These are phyloP conservation scores for Ceratocystis albifundus DNA, from an alignment of 2,329 filamentous ascomycete species.

Conservation along the genomic window DNA sequence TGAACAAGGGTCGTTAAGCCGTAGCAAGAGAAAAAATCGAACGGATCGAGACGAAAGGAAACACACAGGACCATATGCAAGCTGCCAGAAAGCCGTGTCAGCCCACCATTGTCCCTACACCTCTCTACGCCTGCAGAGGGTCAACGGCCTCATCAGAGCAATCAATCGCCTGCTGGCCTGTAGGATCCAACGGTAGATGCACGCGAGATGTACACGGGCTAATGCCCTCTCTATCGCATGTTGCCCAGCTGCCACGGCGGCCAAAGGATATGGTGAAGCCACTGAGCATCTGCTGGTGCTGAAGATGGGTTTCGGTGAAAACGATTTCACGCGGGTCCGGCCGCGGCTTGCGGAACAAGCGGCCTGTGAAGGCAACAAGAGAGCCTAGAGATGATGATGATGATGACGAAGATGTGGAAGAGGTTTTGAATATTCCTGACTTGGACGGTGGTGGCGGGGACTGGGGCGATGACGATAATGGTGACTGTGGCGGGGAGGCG, in stretches of 20 bases:
- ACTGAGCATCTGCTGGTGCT: slow-evolving; percentile 38
- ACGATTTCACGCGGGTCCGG: slow-evolving; percentile 37
- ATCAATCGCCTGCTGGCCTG: not conserved
- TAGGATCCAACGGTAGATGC: not conserved
- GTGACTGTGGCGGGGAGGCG: slow-evolving; percentile 3
- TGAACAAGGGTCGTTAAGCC: not conserved
- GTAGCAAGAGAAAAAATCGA: not conserved
- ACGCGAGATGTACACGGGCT: slow-evolving; percentile 22
- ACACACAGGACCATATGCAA: not conserved
- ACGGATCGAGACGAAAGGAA: not conserved
- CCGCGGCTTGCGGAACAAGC: slow-evolving; percentile 18
- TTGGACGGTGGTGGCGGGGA: not conserved
- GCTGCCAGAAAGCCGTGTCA: not conserved
- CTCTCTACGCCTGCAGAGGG: not conserved
- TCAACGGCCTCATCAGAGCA: not conserved
- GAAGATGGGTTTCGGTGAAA: slow-evolving; percentile 36
- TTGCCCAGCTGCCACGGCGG: slow-evolving; percentile 26
- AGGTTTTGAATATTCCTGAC: slow-evolving; percentile 10
- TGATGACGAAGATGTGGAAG: slow-evolving; percentile 7
- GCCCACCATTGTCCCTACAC: not conserved
- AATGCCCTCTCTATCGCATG: slow-evolving; percentile 19
- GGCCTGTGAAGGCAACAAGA: slow-evolving; percentile 13
- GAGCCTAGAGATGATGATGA: slow-evolving; percentile 15
- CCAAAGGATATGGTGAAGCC: slow-evolving; percentile 40
- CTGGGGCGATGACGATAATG: not conserved